A percentile compares a stretch with the other conserved stretches of the same genome.
phyloP scores from a whole-genome alignment of 208 protist genomes.

The Porcisia hertigi region DNA sequence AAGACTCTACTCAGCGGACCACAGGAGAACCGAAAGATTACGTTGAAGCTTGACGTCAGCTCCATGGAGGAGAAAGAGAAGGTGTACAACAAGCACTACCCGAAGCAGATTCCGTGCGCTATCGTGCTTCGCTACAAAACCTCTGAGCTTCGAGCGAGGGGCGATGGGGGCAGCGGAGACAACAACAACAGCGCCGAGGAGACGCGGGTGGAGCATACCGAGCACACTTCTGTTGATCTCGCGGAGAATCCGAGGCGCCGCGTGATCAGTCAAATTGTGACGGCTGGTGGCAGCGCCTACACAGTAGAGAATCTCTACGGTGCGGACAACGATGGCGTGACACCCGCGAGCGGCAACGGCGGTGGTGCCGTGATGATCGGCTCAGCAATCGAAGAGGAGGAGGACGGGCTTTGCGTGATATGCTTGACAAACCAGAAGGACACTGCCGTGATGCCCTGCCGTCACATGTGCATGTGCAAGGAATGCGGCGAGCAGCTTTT shows the following conservation, averaged over 20 bases:
- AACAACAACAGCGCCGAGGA: conserved; percentile 39
- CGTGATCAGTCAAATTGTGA: conserved; percentile 87
- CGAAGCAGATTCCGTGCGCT: conserved; percentile 90
- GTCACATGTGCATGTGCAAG: conserved; percentile 95
- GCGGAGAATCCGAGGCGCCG: conserved; percentile 72
- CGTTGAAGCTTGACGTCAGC: conserved; percentile 73
- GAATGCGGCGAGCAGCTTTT: conserved; percentile 92
- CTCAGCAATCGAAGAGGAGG: conserved; percentile 77
- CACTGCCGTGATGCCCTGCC: conserved; percentile 93
- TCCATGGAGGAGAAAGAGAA: conserved; percentile 84
- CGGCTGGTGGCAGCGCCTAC: conserved; percentile 76
- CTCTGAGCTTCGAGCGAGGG: conserved; percentile 61
- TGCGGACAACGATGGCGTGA: conserved; percentile 59
- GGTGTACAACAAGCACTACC: conserved; percentile 88
- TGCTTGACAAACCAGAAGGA: conserved; percentile 92
- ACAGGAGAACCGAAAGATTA: conserved; percentile 78
- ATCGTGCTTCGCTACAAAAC: conserved; percentile 87
- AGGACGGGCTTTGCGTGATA: conserved; percentile 92
- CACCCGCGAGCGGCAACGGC: conserved; percentile 36
- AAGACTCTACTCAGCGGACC: conserved; percentile 66
- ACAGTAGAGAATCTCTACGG: conserved; percentile 89
- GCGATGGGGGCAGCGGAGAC: conserved; percentile 28
- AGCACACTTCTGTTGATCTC: conserved; percentile 90
- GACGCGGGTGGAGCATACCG: conserved; percentile 73
- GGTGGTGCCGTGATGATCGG: conserved; percentile 73